Evolutionary conservation across 2,329 filamentous ascomycete genomes (phyloP).

Genomic region (Scedosporium aurantiacum): DNA sequence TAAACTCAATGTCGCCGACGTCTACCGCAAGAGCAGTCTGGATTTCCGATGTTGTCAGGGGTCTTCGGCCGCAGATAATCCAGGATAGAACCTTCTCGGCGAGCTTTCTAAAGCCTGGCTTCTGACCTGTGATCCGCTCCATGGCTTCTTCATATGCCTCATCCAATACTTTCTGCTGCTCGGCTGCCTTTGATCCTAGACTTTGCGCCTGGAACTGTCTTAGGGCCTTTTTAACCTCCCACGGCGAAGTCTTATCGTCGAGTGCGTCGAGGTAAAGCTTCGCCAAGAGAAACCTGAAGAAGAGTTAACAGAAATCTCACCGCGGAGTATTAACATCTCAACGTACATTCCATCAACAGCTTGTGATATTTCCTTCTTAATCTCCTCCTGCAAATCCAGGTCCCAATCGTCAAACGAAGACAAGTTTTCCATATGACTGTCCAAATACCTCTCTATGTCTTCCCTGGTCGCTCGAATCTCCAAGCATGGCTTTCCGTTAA

Average conservation of each 20-base stretch:
- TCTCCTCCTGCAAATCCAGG: conserved; percentile 7
- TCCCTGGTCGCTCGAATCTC: conserved; percentile 9
- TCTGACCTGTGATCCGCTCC: conserved; percentile 28
- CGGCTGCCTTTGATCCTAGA: no score
- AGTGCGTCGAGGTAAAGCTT: conserved; percentile 13
- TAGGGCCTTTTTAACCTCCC: conserved; percentile 21
- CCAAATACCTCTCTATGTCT: conserved; percentile 9
- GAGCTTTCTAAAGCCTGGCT: conserved; percentile 17
- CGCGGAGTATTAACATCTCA: no score
- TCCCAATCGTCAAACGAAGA: neutral
- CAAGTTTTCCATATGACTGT: conserved; percentile 1
- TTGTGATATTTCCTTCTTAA: conserved; percentile 5
- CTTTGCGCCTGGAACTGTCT: no score
- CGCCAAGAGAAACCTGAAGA: neutral
- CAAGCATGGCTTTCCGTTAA: neutral
- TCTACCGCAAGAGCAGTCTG: conserved; percentile 30
- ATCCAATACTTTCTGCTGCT: conserved; percentile 18
- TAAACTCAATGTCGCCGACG: conserved; percentile 14
- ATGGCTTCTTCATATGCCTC: conserved; percentile 30
- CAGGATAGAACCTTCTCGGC: conserved; percentile 28
- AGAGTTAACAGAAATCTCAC: no score
- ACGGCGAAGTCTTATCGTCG: conserved; percentile 14
- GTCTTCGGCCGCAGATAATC: conserved; percentile 26
- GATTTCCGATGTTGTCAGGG: conserved; percentile 23
- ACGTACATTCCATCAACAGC: conserved; percentile 7